Conservation (phyloP, 1,284 basidiomycete genomes). For the Malassezia cuniculi region DNA sequence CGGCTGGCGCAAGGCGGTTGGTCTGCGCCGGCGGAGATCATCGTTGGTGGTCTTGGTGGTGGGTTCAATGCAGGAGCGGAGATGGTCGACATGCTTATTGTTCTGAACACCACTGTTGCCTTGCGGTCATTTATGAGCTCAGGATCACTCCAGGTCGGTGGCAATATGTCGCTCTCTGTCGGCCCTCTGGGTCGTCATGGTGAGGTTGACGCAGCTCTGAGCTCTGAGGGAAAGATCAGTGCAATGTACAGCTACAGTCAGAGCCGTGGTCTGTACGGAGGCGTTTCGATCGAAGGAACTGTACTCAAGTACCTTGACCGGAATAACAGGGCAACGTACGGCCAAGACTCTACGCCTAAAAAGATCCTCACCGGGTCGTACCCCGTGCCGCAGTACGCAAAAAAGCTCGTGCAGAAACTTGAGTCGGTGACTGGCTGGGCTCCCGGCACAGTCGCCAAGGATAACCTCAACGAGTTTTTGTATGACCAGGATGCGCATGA, state of each 20-base stretch:
- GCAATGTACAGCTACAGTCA: slow-evolving; percentile 86
- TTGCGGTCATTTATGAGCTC: slow-evolving; percentile 85
- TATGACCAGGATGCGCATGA: slow-evolving; percentile 20
- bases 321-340: slow-evolving; percentile 46
- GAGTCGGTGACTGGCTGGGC: slow-evolving; percentile 22
- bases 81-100: slow-evolving; percentile 86
- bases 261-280: slow-evolving; percentile 80
- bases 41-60: slow-evolving; percentile 65
- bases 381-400: slow-evolving; percentile 25
- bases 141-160: slow-evolving; percentile 68
- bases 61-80: slow-evolving; percentile 71
- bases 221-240: slow-evolving; percentile 71
- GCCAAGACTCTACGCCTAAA: slow-evolving; percentile 23
- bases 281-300: slow-evolving; percentile 74
- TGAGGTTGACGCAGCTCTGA: slow-evolving; percentile 76
- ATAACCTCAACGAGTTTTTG: slow-evolving; percentile 21
- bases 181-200: slow-evolving; percentile 89
- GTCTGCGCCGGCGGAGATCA: slow-evolving; percentile 88
- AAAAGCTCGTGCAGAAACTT: slow-evolving; percentile 19
- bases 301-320: slow-evolving; percentile 92
- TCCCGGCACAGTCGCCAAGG: slow-evolving; percentile 20
- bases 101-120: slow-evolving; percentile 64
- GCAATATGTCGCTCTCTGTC: slow-evolving; percentile 58
- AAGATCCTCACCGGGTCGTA: slow-evolving; percentile 31
- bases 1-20: slow-evolving; percentile 75